These are phyloP conservation scores for Mucor velutinosus DNA, from an alignment of 371 early-diverging fungal species.

Conservation along the genomic window DNA sequence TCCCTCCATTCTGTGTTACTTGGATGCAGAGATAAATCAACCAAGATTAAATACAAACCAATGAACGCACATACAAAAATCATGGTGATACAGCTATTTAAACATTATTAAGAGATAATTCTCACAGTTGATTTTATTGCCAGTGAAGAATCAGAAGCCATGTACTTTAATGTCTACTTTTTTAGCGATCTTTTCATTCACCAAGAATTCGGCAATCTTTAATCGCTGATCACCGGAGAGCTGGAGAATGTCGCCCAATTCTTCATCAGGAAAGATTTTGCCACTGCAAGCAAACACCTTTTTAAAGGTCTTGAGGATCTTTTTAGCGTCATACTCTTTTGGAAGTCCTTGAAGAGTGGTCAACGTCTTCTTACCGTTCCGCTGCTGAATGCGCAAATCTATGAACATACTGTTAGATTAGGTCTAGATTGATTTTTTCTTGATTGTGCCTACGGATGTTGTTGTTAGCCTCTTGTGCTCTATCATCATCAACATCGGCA, in stretches of 20 bases:
- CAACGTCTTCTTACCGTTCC: constrained; percentile 96
- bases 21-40: background rate
- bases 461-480: constrained; percentile 54
- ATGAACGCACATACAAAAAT: background rate
- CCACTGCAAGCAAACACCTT: constrained; percentile 98
- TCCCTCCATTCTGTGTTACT: background rate
- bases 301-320: constrained; percentile 93
- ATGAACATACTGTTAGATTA: constrained; percentile 14
- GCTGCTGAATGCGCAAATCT: constrained; percentile 97
- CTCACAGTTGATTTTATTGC: background rate
- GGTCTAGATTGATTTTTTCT: background rate
- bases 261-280: constrained; percentile 89
- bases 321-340: constrained; percentile 83
- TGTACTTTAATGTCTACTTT: constrained; percentile 91
- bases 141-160: constrained; percentile 60
- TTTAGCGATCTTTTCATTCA: constrained; percentile 76
- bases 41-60: background rate
- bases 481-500: constrained; percentile 77
- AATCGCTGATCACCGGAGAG: constrained; percentile 94
- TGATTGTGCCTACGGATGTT: constrained; percentile 73
- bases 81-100: background rate
- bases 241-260: constrained; percentile 89
- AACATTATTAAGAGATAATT: background rate
- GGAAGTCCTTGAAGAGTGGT: constrained; percentile 90
- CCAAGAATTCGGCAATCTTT: constrained; percentile 83